Evolutionary conservation across 2,329 filamentous ascomycete genomes (phyloP), one percentile per base, ranked within the genome.

Genomic region (Colletotrichum lentis): DNA sequence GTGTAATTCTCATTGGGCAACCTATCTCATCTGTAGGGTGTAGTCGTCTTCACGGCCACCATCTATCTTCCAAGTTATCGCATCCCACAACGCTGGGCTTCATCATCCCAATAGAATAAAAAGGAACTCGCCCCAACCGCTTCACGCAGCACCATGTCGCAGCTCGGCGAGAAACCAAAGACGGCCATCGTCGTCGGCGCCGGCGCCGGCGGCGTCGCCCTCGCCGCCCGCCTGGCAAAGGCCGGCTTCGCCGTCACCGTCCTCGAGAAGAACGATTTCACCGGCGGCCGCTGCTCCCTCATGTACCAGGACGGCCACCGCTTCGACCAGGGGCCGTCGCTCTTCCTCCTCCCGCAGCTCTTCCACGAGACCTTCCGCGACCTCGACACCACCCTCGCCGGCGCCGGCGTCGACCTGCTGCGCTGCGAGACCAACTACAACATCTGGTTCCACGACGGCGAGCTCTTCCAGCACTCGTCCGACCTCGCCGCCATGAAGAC

Each of bases 401-500:
- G 80, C 0, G 90, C 92, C 74, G 89, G 88, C n/a, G 84, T 93
- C 1, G 79, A 89, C 55, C 80, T 94, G 4, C 74, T 91, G 27
- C 91, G 90, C 79, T 93, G 91, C 77, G 88, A 91, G 57, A 89
- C 90, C 1, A 94, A 93, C 75, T 93, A 94, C 81, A 86, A 88
- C 62, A 83, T 94, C 67, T 91, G 88, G 84, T 94, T 93, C 75
- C 82, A 86, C 16, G 91, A 93, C 75, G 88, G 87, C 59, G 85
- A 86, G 70, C 80, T 77, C 12, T 90, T 93, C 74, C 82, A 85
- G 69, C 80, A 91, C 35, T 88, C 86, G 5, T 89, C 87, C n/a
- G 90, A 93, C 74, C 80, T 91, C 46, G 82, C 86, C n/a, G 80
- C 82, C 55, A 92, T 93, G 90, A 92, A 92, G 76, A 74, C 78